Conservation (phyloP, 805 yeast species). For the Zygotorulaspora chibaensis region DNA sequence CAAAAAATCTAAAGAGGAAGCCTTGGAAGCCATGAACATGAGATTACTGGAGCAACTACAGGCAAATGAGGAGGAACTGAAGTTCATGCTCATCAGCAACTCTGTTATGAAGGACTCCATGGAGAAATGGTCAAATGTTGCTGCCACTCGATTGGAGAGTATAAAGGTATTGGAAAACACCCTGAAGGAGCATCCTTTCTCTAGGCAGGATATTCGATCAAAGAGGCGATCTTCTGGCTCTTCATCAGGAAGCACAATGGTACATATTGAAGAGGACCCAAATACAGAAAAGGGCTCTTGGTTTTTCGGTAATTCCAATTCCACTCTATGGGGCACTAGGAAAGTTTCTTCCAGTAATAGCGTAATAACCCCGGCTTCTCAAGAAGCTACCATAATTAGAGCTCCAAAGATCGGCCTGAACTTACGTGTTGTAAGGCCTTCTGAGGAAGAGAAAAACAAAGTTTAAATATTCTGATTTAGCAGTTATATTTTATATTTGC, state of each 20-base stretch:
- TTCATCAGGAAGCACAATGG: conserved; percentile 12
- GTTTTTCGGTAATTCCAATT: conserved; percentile 10
- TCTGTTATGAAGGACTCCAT: conserved; percentile 16
- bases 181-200: conserved; percentile 6
- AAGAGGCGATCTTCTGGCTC: conserved; percentile 11
- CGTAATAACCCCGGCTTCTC: conserved; percentile 13
- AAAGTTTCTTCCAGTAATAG: conserved; percentile 18
- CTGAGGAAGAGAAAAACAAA: conserved; percentile 2
- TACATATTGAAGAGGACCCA: conserved; percentile 12
- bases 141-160: conserved; percentile 13
- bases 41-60: conserved; percentile 23
- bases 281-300: conserved; percentile 10
- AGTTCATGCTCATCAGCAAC: conserved; percentile 15
- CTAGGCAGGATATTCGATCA: conserved; percentile 3
- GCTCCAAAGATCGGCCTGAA: conserved; percentile 23
- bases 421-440: conserved; percentile 14
- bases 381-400: conserved; percentile 11
- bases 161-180: conserved; percentile 15
- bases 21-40: conserved; percentile 23
- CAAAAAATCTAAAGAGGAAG: conserved; percentile 10
- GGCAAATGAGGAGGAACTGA: conserved; percentile 19
- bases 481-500: neutral
- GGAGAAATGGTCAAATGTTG: conserved; percentile 14
- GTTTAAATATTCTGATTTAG: neutral
- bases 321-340: conserved; percentile 10